A percentile compares a stretch with the other conserved stretches of the same genome.
Evolutionary conservation across 2,329 filamentous ascomycete species (phyloP).

Genomic region (Ceratocystis destructans): DNA sequence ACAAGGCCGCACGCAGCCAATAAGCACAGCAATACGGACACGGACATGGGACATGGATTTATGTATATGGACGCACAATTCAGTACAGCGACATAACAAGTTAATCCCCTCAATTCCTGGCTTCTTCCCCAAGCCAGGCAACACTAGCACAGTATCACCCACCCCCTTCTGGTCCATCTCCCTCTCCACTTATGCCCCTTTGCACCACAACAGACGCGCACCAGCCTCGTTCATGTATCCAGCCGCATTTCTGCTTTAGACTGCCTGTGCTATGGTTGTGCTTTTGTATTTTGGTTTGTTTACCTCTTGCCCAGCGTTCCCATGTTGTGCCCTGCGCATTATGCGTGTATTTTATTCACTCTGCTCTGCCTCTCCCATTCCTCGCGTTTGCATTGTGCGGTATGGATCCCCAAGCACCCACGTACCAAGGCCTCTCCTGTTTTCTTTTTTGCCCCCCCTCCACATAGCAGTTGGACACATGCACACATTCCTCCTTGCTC

Average conservation of each 20-base stretch:
- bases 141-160: background rate
- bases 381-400: background rate
- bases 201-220: conserved; percentile 2
- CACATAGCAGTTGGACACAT: background rate
- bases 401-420: background rate
- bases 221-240: conserved; percentile 7
- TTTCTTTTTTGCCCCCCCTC: background rate
- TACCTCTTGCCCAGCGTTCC: background rate
- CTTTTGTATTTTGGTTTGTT: background rate
- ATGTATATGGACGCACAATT: too few relatives aligned
- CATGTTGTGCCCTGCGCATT: too few relatives aligned
- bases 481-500: background rate
- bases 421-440: background rate
- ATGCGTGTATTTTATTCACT: background rate
- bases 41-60: background rate
- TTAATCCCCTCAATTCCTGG: too few relatives aligned
- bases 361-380: background rate
- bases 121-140: background rate
- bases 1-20: background rate
- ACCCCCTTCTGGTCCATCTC: background rate
- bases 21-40: background rate
- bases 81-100: too few relatives aligned
- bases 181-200: background rate
- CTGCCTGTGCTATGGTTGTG: background rate
- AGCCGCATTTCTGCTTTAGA: background rate